Evolutionary conservation across 371 early-diverging fungal species (phyloP), one percentile per base, ranked within the genome.

Genomic region (Fennellomyces sp.): DNA sequence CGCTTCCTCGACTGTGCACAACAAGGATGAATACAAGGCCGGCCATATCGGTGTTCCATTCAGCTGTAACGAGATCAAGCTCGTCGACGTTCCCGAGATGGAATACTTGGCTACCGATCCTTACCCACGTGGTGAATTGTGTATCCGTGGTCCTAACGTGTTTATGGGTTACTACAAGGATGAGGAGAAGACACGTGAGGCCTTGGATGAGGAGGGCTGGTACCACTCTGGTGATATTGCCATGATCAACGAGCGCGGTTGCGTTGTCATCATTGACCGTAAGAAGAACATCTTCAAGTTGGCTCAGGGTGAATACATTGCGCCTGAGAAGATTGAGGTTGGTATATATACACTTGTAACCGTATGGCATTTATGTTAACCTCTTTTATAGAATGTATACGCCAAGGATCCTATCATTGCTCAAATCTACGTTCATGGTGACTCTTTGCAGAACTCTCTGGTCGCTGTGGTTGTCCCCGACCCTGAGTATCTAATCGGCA

Each of bases 211-310:
- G 0, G 97, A 96, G 36, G 96, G 95, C 1, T 99, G 98, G 99
- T 67, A 93, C 31, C 86, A 88, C 56, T 96, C 98, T 3, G 96
- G 85, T 8, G 99, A 99, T 69, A 89, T 99, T 68, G 97, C 91
- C 23, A 72, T 76, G 65, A 70, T 95, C 49, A 85, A 94, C 62
- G 80, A 83, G 41, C 72, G 80, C 17, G 95, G 94, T 8, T 61
- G 69, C 26, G 39, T 77, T 56, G 71, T 87, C 2, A 92, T 99
- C 64, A 90, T 98, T 67, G 99, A 99, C 75, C 84, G 99, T 38
- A 92, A 93, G 71, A 99, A 99, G 83, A 95, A 96, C 66, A 95
- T 98, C 53, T 98, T 99, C 86, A 99, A 99, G 84, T 84, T 94
- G 39, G 73, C 86, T 10, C 90, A 89, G 63, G 89, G 88, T 60